A percentile compares a stretch with the other conserved stretches of the same genome.
Evolutionary conservation across 129 eudicot genomes (phyloP).

Genomic region (Gnaphalium uliginosum): DNA sequence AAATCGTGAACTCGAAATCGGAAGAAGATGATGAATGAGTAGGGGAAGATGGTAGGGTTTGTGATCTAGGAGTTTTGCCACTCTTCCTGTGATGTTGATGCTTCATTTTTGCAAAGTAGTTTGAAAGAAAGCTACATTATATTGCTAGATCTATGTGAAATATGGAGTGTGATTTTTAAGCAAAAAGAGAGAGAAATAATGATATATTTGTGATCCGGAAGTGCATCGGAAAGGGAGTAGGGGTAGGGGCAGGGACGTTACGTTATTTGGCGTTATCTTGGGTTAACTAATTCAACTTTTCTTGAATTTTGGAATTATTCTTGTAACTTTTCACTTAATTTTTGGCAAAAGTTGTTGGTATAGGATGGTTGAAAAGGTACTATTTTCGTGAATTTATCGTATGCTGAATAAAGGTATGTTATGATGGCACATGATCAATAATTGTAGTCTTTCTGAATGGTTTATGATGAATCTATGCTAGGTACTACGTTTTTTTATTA

Average conservation of each 20-base stretch:
- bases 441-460: no score
- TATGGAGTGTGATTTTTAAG: neutral
- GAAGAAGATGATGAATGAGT: constrained; percentile 78
- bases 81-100: constrained; percentile 22
- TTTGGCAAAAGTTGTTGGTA: neutral
- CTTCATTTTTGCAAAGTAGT: neutral
- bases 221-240: constrained; percentile 14
- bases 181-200: neutral
- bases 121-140: constrained; percentile 18
- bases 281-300: constrained; percentile 6
- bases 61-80: constrained; percentile 40
- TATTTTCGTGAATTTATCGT: no score
- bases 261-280: neutral
- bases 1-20: constrained; percentile 83
- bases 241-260: neutral
- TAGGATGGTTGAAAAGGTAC: neutral
- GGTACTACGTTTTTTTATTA: no score
- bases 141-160: constrained; percentile 12
- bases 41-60: constrained; percentile 92
- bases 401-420: no score
- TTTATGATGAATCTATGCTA: no score
- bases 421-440: no score
- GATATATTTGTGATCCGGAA: constrained; percentile 1
- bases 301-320: constrained; percentile 2
- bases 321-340: constrained; percentile 5